These are phyloP conservation scores for Pythium phragmitis DNA, from an alignment of 352 stramenopile genomes.

Conservation along the genomic window DNA sequence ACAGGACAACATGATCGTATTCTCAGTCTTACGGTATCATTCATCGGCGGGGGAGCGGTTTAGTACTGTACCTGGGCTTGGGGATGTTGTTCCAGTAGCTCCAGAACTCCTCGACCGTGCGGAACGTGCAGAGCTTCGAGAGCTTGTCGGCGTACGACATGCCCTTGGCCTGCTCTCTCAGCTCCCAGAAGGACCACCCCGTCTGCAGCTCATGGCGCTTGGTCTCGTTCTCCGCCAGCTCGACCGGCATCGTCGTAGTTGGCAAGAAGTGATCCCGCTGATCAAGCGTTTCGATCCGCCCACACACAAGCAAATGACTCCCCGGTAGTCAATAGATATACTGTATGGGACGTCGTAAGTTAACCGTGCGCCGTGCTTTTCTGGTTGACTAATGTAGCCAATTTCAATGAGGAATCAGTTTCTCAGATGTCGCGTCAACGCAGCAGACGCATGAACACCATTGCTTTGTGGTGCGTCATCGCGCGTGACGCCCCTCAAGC, in stretches of 20 bases:
- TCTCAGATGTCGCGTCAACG: too few species aligned
- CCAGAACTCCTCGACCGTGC: conserved; percentile 89
- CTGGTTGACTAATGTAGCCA: too few species aligned
- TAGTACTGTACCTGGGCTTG: conserved; percentile 63
- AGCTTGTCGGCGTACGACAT: conserved; percentile 87
- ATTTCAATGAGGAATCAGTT: too few species aligned
- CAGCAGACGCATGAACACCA: too few species aligned
- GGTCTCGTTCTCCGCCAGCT: conserved; percentile 39
- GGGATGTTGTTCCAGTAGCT: conserved; percentile 91
- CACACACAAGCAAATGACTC: conserved; percentile 2
- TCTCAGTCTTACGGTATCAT: background rate
- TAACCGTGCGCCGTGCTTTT: too few species aligned
- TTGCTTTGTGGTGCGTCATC: too few species aligned
- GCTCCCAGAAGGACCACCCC: conserved; percentile 87
- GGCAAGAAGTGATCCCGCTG: conserved; percentile 11
- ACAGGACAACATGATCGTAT: too few species aligned
- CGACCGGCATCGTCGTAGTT: conserved; percentile 13
- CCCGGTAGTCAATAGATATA: conserved; percentile 6
- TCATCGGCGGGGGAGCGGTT: too few species aligned
- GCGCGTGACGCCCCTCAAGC: too few species aligned
- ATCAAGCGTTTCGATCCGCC: conserved; percentile 1
- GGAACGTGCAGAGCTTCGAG: conserved; percentile 86
- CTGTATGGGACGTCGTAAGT: background rate
- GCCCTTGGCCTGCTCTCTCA: conserved; percentile 71
- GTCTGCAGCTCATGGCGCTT: conserved; percentile 76